A percentile compares a stretch with the other conserved stretches of the same genome.
phyloP scores from a whole-genome alignment of 768 basidiomycete genomes.

The Lentinula lateritia region DNA sequence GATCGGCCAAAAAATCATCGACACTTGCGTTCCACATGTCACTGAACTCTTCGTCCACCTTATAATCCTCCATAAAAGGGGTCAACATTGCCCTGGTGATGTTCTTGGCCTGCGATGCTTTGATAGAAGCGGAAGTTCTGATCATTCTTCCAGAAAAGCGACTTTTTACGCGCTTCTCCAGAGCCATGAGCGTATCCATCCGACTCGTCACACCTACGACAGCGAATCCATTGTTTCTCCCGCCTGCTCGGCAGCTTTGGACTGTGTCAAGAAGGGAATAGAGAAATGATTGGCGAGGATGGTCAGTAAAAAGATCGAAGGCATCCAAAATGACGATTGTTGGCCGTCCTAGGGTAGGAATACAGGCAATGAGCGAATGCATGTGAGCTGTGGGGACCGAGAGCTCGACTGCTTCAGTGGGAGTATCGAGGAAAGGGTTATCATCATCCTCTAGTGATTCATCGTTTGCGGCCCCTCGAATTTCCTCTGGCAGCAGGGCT shows the following conservation, averaged over 20 bases:
- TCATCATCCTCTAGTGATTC: slow-evolving; percentile 25
- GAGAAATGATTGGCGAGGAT: slow-evolving; percentile 86
- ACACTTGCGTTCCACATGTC: slow-evolving; percentile 53
- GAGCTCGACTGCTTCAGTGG: slow-evolving; percentile 17
- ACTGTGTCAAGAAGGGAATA: slow-evolving; percentile 95
- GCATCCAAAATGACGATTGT: slow-evolving; percentile 83
- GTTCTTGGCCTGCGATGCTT: slow-evolving; percentile 42
- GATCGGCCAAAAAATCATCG: slow-evolving; percentile 50
- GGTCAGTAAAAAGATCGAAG: slow-evolving; percentile 90
- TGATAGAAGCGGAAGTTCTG: slow-evolving; percentile 59
- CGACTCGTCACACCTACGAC: slow-evolving; percentile 86
- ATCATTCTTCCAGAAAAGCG: slow-evolving; percentile 92
- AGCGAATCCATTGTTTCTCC: slow-evolving; percentile 62
- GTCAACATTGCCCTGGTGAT: slow-evolving; percentile 44
- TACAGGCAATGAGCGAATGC: slow-evolving; percentile 65
- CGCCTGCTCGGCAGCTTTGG: slow-evolving; percentile 70
- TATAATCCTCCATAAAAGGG: slow-evolving; percentile 14
- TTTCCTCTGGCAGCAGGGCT: slow-evolving; percentile 33
- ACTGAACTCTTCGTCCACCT: slow-evolving; percentile 17
- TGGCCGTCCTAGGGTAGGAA: slow-evolving; percentile 76
- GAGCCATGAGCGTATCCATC: slow-evolving; percentile 78
- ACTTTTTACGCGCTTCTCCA: slow-evolving; percentile 97
- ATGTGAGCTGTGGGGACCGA: slow-evolving; percentile 64
- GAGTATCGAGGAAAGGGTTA: slow-evolving; percentile 45
- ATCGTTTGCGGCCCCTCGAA: slow-evolving; percentile 22